Percentiles rank a stretch among this genome's conserved stretches.
Conservation (phyloP, 1,284 basidiomycete genomes). For the Cutaneotrichosporon dermatis region DNA sequence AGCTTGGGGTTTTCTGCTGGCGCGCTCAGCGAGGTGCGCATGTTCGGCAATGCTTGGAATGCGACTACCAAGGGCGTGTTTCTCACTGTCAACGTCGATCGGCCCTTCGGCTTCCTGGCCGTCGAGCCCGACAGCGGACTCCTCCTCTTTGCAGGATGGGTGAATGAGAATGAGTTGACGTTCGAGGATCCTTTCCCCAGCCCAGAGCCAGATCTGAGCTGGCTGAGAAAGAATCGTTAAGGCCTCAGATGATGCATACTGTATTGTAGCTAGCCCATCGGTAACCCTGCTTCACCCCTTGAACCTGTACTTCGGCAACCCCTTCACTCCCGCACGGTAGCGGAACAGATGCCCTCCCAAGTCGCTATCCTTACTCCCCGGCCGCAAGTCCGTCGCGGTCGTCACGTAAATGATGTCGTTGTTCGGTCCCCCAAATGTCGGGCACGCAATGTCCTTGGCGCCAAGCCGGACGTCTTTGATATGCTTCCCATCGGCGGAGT, state of each 20-base stretch:
- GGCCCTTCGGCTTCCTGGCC: neutral
- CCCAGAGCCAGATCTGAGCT: no score
- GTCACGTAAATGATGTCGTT: neutral
- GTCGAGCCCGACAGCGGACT: neutral
- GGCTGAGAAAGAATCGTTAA: no score
- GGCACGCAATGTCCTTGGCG: neutral
- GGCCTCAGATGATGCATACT: no score
- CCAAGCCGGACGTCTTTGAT: neutral
- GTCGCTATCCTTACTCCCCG: neutral
- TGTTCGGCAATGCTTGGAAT: no score
- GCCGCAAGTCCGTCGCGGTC: neutral
- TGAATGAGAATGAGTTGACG: neutral
- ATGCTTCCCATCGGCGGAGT: neutral
- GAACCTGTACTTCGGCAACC: no score
- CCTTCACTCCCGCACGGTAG: neutral
- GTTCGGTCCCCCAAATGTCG: neutral
- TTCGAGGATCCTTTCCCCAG: no score
- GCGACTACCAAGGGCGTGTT: neutral
- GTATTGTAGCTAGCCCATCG: no score
- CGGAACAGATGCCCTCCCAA: neutral
- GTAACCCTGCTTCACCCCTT: no score
- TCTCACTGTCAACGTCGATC: neutral
- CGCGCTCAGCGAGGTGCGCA: no score
- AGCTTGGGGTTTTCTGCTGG: no score
- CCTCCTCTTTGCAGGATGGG: neutral